Base-by-base conservation (phyloP, 2,329 filamentous ascomycete genomes). In the Penicillium paneum region DNA sequence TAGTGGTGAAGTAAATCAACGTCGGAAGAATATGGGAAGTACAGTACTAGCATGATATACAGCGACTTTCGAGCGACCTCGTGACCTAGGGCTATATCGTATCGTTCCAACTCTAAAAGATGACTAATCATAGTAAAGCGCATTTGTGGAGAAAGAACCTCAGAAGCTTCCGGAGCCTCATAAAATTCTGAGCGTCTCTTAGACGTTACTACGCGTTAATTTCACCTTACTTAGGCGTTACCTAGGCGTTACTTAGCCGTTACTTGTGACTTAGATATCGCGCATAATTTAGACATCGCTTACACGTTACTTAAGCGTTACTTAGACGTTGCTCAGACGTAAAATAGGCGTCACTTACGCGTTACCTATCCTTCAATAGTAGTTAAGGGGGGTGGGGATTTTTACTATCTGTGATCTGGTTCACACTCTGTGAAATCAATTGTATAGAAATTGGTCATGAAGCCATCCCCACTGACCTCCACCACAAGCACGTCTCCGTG, bases 401-500 rank as follows among this genome's bases (percentile, higher is more conserved):
- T n/a, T n/a, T 24, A 24, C 21, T 5, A 24, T 2, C 21, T 24
- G 5, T 40, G 21, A n/a, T 26, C 5, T 41, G 8, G 8, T 40
- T 8, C 15, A 26, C n/a, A 40, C 13, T 40, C 38, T 40, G 8
- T 2, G 7, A 28, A 7, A 41, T 8, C 39, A 8, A 42, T 29
- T 28, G 6, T 17, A 11, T 12, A 1, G 1, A 1, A 2, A 13
- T 7, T 26, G 32, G 10, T 36, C 4, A 19, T 43, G 13, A 13
- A 15, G n/a, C 24, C 21, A 38, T 7, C 15, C 7, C 4, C 31
- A n/a, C 32, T 36, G 0, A 19, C 15, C 8, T 35, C 8, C 15
- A 11, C 15, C 34, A 43, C 45, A 54, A 54, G 12, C 26, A 42
- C 8, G 63, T 66, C 64, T 66, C 64, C 61, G 65, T 69, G 66